Base-by-base conservation (phyloP, 2,329 filamentous ascomycete genomes). In the Pestalotiopsis sp. region DNA sequence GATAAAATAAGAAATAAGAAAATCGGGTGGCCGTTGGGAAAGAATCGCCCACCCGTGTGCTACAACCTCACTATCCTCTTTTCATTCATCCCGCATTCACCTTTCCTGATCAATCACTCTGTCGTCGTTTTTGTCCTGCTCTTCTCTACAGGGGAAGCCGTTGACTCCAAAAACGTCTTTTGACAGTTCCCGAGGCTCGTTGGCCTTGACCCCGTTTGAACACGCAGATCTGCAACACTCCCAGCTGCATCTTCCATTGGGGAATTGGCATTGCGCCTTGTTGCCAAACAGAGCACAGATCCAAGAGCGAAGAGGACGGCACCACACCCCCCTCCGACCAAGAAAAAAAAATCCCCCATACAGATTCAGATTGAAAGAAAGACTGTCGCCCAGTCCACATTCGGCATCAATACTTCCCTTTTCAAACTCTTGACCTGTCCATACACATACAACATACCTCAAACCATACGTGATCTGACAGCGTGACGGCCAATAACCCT, bases 31-130 rank as follows among this genome's bases (percentile, higher is more conserved):
- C 77, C 76, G 76, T 80, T 80, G 31, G 7, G 31, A 36, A 36
- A 36, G 2, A 76, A 79, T 79, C 80, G 75, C 75, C 73, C 80
- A 80, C 77, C 79, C 79, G 79, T 78, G 81, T 83, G 81, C 81
- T 82, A 84, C 82, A 78, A 83, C 80, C 80, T 83, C 80, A 78
- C 82, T 83, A 83, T 83, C 78, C 82, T 84, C 81, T 83, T 84
- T 84, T 83, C 81, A 82, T 79, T 74, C 82, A 82, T 81, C 82
- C 80, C 80, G 82, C 81, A 81, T 80, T 82, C 77, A 79, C 82
- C 79, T 80, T 83, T 79, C 82, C 82, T 81, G 78, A 82, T 83
- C 80, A 80, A 82, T 82, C 80, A 73, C 77, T 75, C 76, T 79
- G 80, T 77, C 77, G 73, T 74, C 78, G 77, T 76, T 76, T 80